Percentiles rank a stretch among this genome's conserved stretches.
Evolutionary conservation across 139 green algal genomes (phyloP).

Genomic region (Ettlia oleoabundans): DNA sequence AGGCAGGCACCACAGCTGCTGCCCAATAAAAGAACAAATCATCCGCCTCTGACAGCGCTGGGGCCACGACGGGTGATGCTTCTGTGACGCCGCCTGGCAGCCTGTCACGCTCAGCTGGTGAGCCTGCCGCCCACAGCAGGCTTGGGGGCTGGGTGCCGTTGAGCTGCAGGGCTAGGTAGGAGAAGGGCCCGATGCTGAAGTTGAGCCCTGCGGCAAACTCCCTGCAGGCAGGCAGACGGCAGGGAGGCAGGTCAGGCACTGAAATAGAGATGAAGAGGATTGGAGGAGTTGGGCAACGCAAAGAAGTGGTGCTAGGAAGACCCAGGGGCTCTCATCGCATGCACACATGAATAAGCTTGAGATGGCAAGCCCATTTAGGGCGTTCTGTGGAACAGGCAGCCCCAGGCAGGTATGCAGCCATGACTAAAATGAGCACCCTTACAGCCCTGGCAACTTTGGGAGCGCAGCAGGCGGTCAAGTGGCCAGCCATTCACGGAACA

Average conservation of each 20-base stretch:
- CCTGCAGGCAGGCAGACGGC: background rate
- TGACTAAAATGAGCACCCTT: background rate
- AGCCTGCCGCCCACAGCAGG: constrained; percentile 21
- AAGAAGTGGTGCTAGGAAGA: too few relatives aligned
- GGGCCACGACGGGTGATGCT: constrained; percentile 1
- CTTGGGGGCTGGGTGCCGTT: background rate
- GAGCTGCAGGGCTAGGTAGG: constrained; percentile 28
- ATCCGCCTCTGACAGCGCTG: background rate
- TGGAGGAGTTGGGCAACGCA: too few relatives aligned
- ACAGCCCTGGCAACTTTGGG: background rate
- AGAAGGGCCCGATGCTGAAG: constrained; percentile 13
- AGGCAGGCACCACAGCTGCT: background rate
- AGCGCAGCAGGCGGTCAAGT: background rate
- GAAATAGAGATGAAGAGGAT: background rate
- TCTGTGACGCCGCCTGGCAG: constrained; percentile 11
- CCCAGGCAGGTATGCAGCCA: background rate
- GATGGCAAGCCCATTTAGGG: too few relatives aligned
- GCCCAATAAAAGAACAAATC: constrained; percentile 27
- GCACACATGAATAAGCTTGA: too few relatives aligned
- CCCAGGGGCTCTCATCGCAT: too few relatives aligned
- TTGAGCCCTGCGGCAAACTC: constrained; percentile 12
- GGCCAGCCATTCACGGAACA: background rate
- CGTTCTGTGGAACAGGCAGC: background rate
- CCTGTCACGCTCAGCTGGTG: background rate
- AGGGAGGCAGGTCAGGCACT: background rate